Base-by-base conservation (phyloP, 2,329 filamentous ascomycete genomes). In the Phialophora macrospora region DNA sequence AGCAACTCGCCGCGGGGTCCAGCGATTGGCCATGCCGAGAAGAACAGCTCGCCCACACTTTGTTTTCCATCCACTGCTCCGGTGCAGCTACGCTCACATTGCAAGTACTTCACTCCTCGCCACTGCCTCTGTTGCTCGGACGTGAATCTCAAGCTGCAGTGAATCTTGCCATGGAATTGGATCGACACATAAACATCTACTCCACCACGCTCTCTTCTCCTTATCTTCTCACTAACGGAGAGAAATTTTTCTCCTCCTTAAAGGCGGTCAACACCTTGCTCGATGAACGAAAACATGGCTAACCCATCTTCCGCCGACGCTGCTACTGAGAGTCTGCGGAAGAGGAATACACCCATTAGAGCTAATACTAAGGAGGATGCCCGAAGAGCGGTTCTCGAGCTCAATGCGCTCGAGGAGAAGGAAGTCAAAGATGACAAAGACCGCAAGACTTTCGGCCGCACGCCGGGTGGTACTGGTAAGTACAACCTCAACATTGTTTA, bases 401-500 rank as follows among this genome's bases (percentile, higher is more conserved):
- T 85, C 70, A 84, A 84, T 67, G 79, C 83, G 66, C 71, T 78
- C 17, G 73, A 79, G 65, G 79, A 81, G 60, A 78, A 77, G 62
- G 72, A 75, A 3, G 77, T 80, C 71, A 81, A 82, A 68, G 73
- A 79, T 69, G 73, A 74, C 67, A 83, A 84, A 68, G 80, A 84
- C 68, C 88, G 87, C 76, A 94, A 92, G 82, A 97, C 93, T 0
- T 97, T 91, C 82, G 94, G 94, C 63, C 88, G 93, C 70, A 97
- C 94, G 14, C 92, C 92, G 32, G 90, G 93, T 80, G 94, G 94
- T 74, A 96, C 87, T 80, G 88, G 94, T 97, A 85, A 79, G 91
- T 83, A 22, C 49, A 48, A 44, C 20, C 26, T 51, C 20, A n/a
- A 8, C 55, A 28, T 28, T 24, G 46, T 30, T 55, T 34, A 14